Conservation (phyloP, 73 alveolate species). For the Paramecium biaurelia region DNA sequence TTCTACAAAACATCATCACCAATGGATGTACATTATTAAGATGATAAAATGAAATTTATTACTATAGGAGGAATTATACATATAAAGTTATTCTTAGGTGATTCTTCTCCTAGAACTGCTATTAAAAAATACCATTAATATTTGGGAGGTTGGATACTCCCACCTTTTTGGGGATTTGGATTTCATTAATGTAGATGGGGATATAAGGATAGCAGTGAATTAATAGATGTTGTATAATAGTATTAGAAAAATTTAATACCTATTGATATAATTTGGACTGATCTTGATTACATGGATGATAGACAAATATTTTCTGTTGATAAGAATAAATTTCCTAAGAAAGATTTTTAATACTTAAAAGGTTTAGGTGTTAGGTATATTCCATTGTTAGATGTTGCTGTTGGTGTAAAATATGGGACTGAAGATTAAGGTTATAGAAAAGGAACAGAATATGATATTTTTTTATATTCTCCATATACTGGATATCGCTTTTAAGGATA, state of each 20-base stretch:
- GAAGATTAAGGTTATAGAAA: conserved; percentile 73
- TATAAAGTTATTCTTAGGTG: conserved; percentile 5
- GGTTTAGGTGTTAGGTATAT: conserved; percentile 74
- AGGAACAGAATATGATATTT: conserved; percentile 80
- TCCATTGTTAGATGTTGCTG: conserved; percentile 95
- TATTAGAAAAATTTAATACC: conserved; percentile 73
- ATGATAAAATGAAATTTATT: conserved; percentile 10
- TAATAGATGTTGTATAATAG: conserved; percentile 59
- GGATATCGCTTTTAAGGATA: conserved; percentile 80
- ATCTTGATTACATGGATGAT: conserved; percentile 93
- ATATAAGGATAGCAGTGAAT: conserved; percentile 82
- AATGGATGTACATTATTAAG: background rate
- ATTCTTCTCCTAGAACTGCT: background rate
- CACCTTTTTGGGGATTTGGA: conserved; percentile 87
- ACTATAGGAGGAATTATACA: conserved; percentile 39
- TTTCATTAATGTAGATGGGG: conserved; percentile 96
- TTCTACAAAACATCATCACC: conserved; percentile 30
- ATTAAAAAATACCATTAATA: conserved; percentile 26
- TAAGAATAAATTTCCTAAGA: conserved; percentile 1
- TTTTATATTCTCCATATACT: conserved; percentile 80
- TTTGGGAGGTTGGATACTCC: conserved; percentile 60
- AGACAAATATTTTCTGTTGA: conserved; percentile 41
- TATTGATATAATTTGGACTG: conserved; percentile 96
- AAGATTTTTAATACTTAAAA: conserved; percentile 42
- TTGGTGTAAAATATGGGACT: conserved; percentile 72